Evolutionary conservation across 2,329 filamentous ascomycete genomes (phyloP), one percentile per base, ranked within the genome.

Genomic region (Colletotrichum karsti): DNA sequence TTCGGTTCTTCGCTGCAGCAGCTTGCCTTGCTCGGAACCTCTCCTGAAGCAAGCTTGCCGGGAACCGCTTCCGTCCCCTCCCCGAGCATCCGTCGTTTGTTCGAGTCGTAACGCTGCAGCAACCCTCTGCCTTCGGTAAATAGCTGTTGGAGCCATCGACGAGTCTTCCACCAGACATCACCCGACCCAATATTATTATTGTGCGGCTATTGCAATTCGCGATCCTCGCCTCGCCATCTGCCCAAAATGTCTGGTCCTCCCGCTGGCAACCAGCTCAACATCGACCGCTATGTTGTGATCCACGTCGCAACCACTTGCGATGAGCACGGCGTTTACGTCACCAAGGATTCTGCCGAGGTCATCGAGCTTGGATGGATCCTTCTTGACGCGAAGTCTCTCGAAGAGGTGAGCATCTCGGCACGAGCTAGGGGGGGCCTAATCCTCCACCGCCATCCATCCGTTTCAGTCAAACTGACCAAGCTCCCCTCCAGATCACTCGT

Each of bases 361-460:
- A 99, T 99, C 81, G 96, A 99, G 88, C 88, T 99, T 78, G 96
- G 95, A 72, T 99, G 96, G 96, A 97, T 98, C 78, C 84, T 99
- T 77, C 87, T 98, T 71, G 95, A 98, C 79, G 92, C 94, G 73
- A 96, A 95, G 84, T 92, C 89, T 71, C 92, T 94, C 75, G 95
- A 98, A 75, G 95, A 98, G 92, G 95, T 97, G 86, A 82, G 90
- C 73, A 74, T 70, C 15, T 56, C 60, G 13, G 35, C 13, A 39
- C 54, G 3, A 30, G 42, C 53, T 37, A 22, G 26, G 26, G 33
- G 42, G 13, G 33, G 42, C 37, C 28, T 37, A 22, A 33, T 12
- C 53, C 61, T 60, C 58, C 28, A 50, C 41, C 50, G 33, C 54
- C 13, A 9, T 55, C 39, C 72, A 71, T 56, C 67, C 46, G 63